Conservation (phyloP, 345 rosid genomes). For the Clausena lansium region DNA sequence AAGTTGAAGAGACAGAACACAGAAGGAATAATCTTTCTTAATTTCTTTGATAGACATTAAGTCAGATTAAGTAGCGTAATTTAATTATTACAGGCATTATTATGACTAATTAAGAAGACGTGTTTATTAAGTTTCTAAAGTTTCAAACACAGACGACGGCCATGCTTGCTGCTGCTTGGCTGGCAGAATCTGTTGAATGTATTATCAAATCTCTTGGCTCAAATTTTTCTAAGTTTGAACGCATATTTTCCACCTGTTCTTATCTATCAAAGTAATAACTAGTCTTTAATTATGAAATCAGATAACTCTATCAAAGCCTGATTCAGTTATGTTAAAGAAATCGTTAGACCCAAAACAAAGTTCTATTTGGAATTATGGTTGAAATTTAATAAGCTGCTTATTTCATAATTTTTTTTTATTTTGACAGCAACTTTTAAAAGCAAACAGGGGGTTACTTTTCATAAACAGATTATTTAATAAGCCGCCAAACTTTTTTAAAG, state of each 20-base stretch:
- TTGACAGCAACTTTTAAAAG: too few relatives aligned
- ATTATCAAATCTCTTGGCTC: neutral
- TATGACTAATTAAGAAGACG: neutral
- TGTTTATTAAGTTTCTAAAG: neutral
- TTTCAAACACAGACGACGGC: neutral
- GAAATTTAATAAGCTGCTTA: too few relatives aligned
- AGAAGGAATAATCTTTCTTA: constrained; percentile 4
- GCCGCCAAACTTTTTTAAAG: too few relatives aligned
- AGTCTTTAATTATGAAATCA: too few relatives aligned
- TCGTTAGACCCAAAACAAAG: neutral
- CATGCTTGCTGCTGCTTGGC: neutral
- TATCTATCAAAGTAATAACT: neutral
- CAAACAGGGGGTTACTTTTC: too few relatives aligned
- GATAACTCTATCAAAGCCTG: neutral
- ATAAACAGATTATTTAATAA: too few relatives aligned
- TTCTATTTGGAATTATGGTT: too few relatives aligned
- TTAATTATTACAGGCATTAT: neutral
- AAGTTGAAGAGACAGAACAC: neutral
- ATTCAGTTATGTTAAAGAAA: neutral
- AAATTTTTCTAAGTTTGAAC: neutral
- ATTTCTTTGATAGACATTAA: neutral
- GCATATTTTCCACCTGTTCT: neutral
- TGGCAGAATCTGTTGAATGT: neutral
- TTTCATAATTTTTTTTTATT: too few relatives aligned
- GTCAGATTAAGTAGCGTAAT: neutral